Evolutionary conservation across 768 basidiomycete species (phyloP), one percentile per base, ranked within the genome.

Genomic region (Lentinula raphanica): DNA sequence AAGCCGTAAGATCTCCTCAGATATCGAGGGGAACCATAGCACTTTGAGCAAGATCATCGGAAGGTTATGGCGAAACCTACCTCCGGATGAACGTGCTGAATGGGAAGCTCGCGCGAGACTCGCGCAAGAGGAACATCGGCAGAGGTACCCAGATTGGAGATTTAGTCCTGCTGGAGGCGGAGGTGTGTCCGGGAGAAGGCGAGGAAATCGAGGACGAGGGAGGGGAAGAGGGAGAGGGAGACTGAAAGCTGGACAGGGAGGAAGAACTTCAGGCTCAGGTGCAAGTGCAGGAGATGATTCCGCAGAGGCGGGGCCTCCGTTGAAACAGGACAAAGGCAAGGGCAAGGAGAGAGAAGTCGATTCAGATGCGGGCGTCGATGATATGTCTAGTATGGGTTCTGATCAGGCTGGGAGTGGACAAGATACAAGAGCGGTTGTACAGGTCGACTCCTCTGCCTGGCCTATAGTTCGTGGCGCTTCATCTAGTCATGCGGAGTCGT

Each of bases 81-180:
- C 88, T 8, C 77, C 76, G 15, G 76, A 81, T 58, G 87, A 92
- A 66, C 79, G 85, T 57, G 81, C 85, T 60, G 75, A 81, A 49
- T 92, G 90, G 90, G 90, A 92, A 67, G 85, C 78, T 32, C 87
- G 86, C 70, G 90, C 86, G 4, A 74, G 81, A 40, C 73, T 80
- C 5, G 90, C 90, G 0, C 86, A 86, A 65, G 84, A 80, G 0
- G 89, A 90, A 67, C 90, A 92, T 67, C 79, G 88, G 54, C 76
- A 76, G 49, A 77, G 81, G 58, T 91, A 91, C 67, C 90, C 90
- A 1, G 87, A 90, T 69, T 92, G 90, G 89, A 77, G 90, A 50
- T 92, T 90, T 69, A 79, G 86, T 49, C 88, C 87, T 3, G 51
- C 51, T 17, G 84, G 82, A 17, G 58, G 32, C 3, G 35, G 21